Evolutionary conservation across 495 filamentous ascomycete species (phyloP).

Genomic region (Tuber microsphaerosporum): DNA sequence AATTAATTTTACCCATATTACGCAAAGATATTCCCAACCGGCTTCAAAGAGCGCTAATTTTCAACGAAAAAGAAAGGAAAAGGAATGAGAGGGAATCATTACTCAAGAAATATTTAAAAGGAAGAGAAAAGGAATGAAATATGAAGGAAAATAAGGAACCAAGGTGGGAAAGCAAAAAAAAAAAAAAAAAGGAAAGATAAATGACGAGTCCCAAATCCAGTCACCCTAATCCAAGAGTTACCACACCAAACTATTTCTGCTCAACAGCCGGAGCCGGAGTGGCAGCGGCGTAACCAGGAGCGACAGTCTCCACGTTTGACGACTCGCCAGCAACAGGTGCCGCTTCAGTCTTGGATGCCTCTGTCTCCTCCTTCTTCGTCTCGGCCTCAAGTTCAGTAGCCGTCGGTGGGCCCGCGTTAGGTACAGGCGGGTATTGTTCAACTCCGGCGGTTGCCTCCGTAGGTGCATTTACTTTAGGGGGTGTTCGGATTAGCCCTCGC

Average conservation of each 20-base stretch:
- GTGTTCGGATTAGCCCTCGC: conserved; percentile 17
- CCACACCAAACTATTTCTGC: conserved; percentile 12
- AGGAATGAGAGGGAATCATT: conserved; percentile 8
- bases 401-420: neutral
- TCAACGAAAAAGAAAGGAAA: neutral
- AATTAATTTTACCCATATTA: conserved; percentile 6
- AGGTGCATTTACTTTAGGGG: conserved; percentile 12
- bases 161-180: neutral
- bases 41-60: neutral
- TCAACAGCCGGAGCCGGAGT: conserved; percentile 4
- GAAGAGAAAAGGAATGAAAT: conserved; percentile 15
- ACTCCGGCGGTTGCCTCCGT: neutral
- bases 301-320: conserved; percentile 3
- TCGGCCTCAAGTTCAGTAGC: conserved; percentile 9
- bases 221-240: neutral
- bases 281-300: conserved; percentile 8
- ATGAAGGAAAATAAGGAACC: neutral
- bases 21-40: neutral
- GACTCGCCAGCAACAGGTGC: conserved; percentile 1
- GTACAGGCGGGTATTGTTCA: conserved; percentile 9
- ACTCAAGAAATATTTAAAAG: conserved; percentile 12
- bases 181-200: neutral
- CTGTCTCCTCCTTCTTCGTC: conserved; percentile 4
- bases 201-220: neutral
- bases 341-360: conserved; percentile 1